These are phyloP conservation scores for Cenchrus purpureus DNA, from an alignment of 176 grass and related monocot genomes.

Conservation along the genomic window DNA sequence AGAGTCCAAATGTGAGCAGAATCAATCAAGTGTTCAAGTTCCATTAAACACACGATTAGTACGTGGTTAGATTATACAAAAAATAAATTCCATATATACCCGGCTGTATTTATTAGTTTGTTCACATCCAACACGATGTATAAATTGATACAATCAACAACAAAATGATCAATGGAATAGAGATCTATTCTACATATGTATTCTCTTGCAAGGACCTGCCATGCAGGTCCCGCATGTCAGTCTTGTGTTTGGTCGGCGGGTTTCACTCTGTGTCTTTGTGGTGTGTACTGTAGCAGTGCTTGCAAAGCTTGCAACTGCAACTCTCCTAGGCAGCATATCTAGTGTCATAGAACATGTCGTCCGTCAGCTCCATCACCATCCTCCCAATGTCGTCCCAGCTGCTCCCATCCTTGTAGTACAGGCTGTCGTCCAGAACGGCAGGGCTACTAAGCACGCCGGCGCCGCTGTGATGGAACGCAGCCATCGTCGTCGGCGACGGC, in stretches of 20 bases:
- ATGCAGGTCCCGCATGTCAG: background rate
- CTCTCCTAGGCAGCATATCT: conserved; percentile 16
- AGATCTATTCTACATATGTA: background rate
- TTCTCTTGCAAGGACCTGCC: background rate
- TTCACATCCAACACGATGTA: too few species aligned
- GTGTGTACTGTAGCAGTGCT: too few species aligned
- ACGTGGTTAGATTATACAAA: too few species aligned
- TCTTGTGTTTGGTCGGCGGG: background rate
- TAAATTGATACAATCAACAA: background rate
- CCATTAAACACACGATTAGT: too few species aligned
- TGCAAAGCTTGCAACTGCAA: background rate
- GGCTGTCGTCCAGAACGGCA: conserved; percentile 9
- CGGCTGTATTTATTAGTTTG: too few species aligned
- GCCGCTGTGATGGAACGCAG: conserved; percentile 19
- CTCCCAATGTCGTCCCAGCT: conserved; percentile 69
- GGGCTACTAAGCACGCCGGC: conserved; percentile 24
- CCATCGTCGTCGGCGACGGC: conserved; percentile 2
- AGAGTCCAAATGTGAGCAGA: too few species aligned
- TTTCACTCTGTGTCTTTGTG: background rate
- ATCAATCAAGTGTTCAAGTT: too few species aligned
- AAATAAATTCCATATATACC: too few species aligned
- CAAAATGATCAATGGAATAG: too few species aligned
- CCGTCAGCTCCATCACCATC: conserved; percentile 62
- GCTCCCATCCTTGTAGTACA: conserved; percentile 49
- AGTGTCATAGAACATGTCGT: conserved; percentile 42